Evolutionary conservation across 1,139 yeast species (phyloP), one percentile per base, ranked within the genome.

Genomic region (Geotrichum fermentans): DNA sequence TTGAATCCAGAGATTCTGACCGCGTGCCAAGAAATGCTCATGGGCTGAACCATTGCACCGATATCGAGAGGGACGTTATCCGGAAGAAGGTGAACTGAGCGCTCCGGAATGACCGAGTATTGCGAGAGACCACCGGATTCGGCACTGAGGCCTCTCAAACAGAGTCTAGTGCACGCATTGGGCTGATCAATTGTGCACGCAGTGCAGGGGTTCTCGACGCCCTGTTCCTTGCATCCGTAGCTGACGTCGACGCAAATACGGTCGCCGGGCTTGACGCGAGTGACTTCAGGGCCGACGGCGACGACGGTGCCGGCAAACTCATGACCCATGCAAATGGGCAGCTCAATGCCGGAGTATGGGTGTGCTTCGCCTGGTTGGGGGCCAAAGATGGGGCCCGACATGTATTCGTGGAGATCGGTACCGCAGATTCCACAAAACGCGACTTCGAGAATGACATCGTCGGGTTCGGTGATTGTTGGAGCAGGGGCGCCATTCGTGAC

Each of bases 1-100:
- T 68, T 59, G 57, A 77, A 71, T 14, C 65, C 64, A 0, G 80
- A 68, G 14, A 72, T 63, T 44, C 72, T 69, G 29, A 77, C 77
- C 0, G 81, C 83, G 60, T 79, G 83, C 81, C 82, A 78, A 13
- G 80, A 75, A 24, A 78, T 82, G 1, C 80, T 66, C 39, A 79
- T 61, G 6, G 83, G 83, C 62, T 79, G 81, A 33, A 76, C 72
- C 52, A 79, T 63, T 2, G 83, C 82, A 20, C 79, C 82, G 28
- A 76, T 70, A 52, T 78, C 81, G 48, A 75, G 58, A 16, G 81
- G 79, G 33, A 78, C 65, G 42, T 65, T 58, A 48, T 72, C 71
- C 29, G 79, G 77, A 24, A 78, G 68, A 53, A 49, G 44, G 47
- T 58, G 56, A 14, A 58, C 60, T 17, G 56, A 49, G 30, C 45